phyloP scores from a whole-genome alignment of 768 basidiomycete genomes.

The Heimioporus sp. region DNA sequence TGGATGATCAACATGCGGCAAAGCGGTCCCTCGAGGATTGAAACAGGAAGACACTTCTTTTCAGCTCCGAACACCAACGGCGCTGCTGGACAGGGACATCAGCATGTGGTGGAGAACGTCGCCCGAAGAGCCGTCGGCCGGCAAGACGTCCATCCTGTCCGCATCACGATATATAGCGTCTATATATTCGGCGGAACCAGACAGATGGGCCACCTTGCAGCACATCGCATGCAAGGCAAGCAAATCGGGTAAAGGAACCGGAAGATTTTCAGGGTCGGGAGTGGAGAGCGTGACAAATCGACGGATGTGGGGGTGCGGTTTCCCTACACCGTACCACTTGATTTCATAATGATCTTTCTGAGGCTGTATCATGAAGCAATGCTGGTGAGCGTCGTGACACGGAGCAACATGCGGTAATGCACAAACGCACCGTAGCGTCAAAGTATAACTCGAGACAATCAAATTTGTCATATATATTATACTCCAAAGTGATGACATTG shows the following conservation, averaged over 20 bases:
- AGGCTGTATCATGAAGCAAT: not conserved
- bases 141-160: not conserved
- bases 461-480: too few species aligned
- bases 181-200: conserved; percentile 19
- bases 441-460: too few species aligned
- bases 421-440: too few species aligned
- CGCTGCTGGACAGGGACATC: too few species aligned
- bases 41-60: too few species aligned
- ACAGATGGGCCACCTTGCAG: conserved; percentile 25
- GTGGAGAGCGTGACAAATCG: conserved; percentile 6
- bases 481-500: conserved; percentile 2
- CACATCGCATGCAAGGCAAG: conserved; percentile 24
- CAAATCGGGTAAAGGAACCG: conserved; percentile 9
- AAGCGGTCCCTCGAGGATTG: too few species aligned
- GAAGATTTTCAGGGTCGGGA: conserved; percentile 4
- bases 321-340: not conserved
- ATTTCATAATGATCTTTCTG: conserved; percentile 3
- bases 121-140: not conserved
- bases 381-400: not conserved
- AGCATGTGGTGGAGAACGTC: not conserved
- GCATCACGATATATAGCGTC: conserved; percentile 9
- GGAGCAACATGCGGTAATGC: too few species aligned
- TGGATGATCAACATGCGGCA: too few species aligned
- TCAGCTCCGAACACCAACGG: too few species aligned
- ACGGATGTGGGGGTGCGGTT: not conserved